Percentiles rank a stretch among this genome's conserved stretches.
Evolutionary conservation across 2,329 filamentous ascomycete species (phyloP).

Genomic region (Drechslera avenae): DNA sequence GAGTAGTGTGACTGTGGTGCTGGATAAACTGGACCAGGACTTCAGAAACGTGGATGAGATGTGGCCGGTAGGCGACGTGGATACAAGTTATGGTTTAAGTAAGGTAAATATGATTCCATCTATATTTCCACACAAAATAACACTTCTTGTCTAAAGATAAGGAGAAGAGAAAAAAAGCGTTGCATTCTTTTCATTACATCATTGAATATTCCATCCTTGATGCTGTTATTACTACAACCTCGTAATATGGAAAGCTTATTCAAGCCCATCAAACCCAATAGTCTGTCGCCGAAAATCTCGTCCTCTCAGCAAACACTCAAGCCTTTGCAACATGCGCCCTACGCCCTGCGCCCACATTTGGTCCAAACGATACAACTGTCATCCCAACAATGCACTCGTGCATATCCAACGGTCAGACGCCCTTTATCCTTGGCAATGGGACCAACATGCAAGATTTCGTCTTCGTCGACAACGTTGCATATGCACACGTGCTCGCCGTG

Average conservation of each 20-base stretch:
- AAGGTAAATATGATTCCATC: slow-evolving; percentile 62
- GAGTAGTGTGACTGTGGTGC: slow-evolving; percentile 83
- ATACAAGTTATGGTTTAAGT: slow-evolving; percentile 82
- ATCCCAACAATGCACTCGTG: slow-evolving; percentile 76
- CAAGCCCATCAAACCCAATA: slow-evolving; percentile 27
- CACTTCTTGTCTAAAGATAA: neutral
- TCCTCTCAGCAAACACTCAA: slow-evolving; percentile 73
- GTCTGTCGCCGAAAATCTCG: slow-evolving; percentile 81
- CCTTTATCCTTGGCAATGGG: slow-evolving; percentile 79
- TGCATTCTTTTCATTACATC: neutral
- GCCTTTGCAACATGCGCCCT: slow-evolving; percentile 78
- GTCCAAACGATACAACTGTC: slow-evolving; percentile 81
- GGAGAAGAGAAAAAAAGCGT: too few species aligned
- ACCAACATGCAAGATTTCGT: slow-evolving; percentile 73
- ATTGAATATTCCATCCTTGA: neutral
- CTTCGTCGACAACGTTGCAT: slow-evolving; percentile 70
- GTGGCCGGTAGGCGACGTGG: slow-evolving; percentile 75
- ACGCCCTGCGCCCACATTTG: slow-evolving; percentile 87
- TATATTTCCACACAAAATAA: too few species aligned
- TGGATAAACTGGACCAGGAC: slow-evolving; percentile 75
- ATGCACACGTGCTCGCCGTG: slow-evolving; percentile 83
- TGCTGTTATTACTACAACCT: too few species aligned
- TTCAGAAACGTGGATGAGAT: slow-evolving; percentile 84
- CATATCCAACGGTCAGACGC: slow-evolving; percentile 70
- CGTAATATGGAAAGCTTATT: too few species aligned